phyloP scores from a whole-genome alignment of 2,329 filamentous ascomycete genomes.

The Diaporthe velutina region DNA sequence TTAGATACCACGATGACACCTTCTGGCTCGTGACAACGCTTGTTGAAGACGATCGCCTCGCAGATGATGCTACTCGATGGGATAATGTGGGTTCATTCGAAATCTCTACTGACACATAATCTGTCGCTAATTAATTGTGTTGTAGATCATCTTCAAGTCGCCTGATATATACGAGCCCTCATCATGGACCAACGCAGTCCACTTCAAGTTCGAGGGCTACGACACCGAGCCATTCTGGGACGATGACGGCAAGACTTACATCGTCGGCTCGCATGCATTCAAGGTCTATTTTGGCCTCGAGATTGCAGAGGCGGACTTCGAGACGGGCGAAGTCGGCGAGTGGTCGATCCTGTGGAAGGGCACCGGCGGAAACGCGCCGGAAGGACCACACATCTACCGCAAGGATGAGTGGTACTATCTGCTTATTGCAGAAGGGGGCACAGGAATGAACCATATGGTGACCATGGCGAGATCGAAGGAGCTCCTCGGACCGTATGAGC shows the following conservation, averaged over 20 bases:
- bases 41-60: slow-evolving; percentile 51
- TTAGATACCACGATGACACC: slow-evolving; percentile 47
- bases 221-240: slow-evolving; percentile 70
- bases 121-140: not conserved
- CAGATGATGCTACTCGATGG: slow-evolving; percentile 51
- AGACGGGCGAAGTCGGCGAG: slow-evolving; percentile 54
- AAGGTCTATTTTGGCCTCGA: slow-evolving; percentile 56
- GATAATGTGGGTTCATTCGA: slow-evolving; percentile 48
- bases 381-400: slow-evolving; percentile 68
- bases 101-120: no score
- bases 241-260: slow-evolving; percentile 65
- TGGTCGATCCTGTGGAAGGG: slow-evolving; percentile 62
- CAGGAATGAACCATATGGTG: slow-evolving; percentile 61
- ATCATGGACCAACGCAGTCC: slow-evolving; percentile 62
- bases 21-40: slow-evolving; percentile 50
- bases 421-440: slow-evolving; percentile 66
- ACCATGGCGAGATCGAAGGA: slow-evolving; percentile 59
- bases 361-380: slow-evolving; percentile 58
- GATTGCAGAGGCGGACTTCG: slow-evolving; percentile 54
- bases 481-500: slow-evolving; percentile 59
- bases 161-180: slow-evolving; percentile 55
- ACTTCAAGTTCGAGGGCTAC: slow-evolving; percentile 63
- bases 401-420: slow-evolving; percentile 67
- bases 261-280: slow-evolving; percentile 56
- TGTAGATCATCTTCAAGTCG: slow-evolving; percentile 58